Percentiles rank a stretch among this genome's conserved stretches.
Evolutionary conservation across 192 early-diverging fungal genomes (phyloP).

Genomic region (Coemansia erecta): DNA sequence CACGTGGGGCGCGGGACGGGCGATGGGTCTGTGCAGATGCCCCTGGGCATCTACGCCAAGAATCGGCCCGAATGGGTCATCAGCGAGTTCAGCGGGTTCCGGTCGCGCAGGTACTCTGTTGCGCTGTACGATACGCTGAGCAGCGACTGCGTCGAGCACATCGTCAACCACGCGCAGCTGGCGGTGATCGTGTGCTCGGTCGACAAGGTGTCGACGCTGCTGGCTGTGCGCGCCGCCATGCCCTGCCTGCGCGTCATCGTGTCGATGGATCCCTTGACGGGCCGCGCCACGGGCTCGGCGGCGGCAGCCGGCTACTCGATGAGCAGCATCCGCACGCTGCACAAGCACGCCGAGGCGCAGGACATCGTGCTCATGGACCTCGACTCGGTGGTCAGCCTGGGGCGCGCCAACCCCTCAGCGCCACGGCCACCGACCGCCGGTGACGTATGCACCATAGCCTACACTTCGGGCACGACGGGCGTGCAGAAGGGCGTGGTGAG

Average conservation of each 20-base stretch:
- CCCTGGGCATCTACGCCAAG: conserved; percentile 67
- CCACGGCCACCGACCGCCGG: conserved; percentile 60
- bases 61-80: conserved; percentile 76
- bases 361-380: conserved; percentile 59
- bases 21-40: conserved; percentile 20
- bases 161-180: conserved; percentile 76
- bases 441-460: conserved; percentile 71
- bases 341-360: conserved; percentile 60
- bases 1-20: conserved; percentile 13
- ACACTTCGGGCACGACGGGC: conserved; percentile 84
- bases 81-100: conserved; percentile 60
- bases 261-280: conserved; percentile 64
- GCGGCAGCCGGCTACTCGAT: conserved; percentile 10
- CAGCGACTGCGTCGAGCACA: conserved; percentile 71
- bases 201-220: conserved; percentile 55
- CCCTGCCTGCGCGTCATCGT: conserved; percentile 68
- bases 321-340: conserved; percentile 15
- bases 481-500: conserved; percentile 68
- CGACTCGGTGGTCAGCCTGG: conserved; percentile 55
- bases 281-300: background rate
- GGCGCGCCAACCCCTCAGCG: conserved; percentile 50
- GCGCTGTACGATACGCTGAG: conserved; percentile 89
- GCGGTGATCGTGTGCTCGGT: conserved; percentile 61
- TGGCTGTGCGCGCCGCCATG: conserved; percentile 55
- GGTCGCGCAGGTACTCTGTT: conserved; percentile 61